Evolutionary conservation across 164 flowering plant genomes (phyloP), one percentile per base, ranked within the genome.

Genomic region (Magnolia sinica): DNA sequence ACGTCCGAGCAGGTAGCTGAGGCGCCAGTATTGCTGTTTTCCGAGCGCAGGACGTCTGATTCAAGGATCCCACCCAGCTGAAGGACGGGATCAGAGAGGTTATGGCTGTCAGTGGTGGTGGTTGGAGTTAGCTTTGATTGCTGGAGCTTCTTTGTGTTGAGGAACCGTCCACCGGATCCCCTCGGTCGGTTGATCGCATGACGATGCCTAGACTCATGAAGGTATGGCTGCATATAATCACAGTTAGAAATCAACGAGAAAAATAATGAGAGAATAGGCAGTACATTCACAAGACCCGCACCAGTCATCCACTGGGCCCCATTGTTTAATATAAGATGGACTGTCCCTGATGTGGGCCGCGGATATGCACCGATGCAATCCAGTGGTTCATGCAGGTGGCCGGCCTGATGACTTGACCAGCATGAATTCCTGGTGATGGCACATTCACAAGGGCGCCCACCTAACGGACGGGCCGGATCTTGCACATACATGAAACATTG

Each of bases 161-260:
- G 89, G 76, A 94, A 94, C 16, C 98, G 92, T 11, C 97, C 98
- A 22, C 98, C 94, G 11, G 93, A 79, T 49, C 98, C 98, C 80
- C 98, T 87, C 19, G 87, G 89, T 82, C 95, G 79, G 72, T 88
- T 92, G 73, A 90, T 16, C 1, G 98, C 98, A 83, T 94, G 98
- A 20, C 65, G 87, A 83, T 94, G 97, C 61, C 97, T 89, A 59
- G 98, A 92, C 85, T 91, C 98, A 7, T 92, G 92, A 59, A 91
- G 93, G 85, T 91, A 92, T 2, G 94, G 94, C 94, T 92, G 87
- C 82, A 79, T 27, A 29, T 1, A 45, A 55, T 55, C n/a, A 45
- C 1, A 11, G 24, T 19, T 13, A 22, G 24, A 20, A 64, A 19
- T 19, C 61, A 7, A 16, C 7, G 0, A 11, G 16, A 11, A 3